A percentile compares a stretch with the other conserved stretches of the same genome.
These are phyloP conservation scores for Jatropha podagrica DNA, from an alignment of 441 rosid species.

Conservation along the genomic window DNA sequence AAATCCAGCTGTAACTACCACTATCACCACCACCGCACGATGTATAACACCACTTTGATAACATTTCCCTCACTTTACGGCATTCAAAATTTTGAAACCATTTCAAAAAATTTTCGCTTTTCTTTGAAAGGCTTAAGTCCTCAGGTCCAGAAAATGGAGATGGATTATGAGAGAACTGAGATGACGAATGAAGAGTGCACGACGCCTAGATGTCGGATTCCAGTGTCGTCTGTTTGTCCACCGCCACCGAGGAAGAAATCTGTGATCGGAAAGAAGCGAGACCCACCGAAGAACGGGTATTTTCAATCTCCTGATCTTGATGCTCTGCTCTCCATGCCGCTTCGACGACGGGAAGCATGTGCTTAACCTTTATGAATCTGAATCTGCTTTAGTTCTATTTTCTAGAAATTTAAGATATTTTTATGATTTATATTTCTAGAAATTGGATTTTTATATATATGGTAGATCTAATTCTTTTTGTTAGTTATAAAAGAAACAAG, in stretches of 20 bases:
- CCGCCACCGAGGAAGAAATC: slow-evolving; percentile 60
- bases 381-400: background rate
- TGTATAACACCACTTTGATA: too few relatives aligned
- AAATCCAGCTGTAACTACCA: background rate
- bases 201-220: slow-evolving; percentile 53
- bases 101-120: background rate
- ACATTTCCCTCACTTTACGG: too few relatives aligned
- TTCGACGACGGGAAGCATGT: slow-evolving; percentile 30
- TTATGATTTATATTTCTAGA: too few relatives aligned
- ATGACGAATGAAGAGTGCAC: slow-evolving; percentile 44
- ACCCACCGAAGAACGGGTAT: slow-evolving; percentile 52
- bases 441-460: too few relatives aligned
- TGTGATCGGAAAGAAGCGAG: slow-evolving; percentile 32
- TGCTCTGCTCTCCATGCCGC: slow-evolving; percentile 33
- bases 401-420: too few relatives aligned
- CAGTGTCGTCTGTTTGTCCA: slow-evolving; percentile 42
- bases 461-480: too few relatives aligned
- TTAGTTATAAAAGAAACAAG: too few relatives aligned
- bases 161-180: slow-evolving; percentile 19
- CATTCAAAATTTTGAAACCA: background rate
- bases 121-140: background rate
- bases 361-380: slow-evolving; percentile 21
- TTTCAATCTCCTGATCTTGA: slow-evolving; percentile 73
- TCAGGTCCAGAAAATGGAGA: slow-evolving; percentile 14
- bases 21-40: too few relatives aligned